Percentiles rank a stretch among this genome's conserved stretches.
Conservation (phyloP, 345 rosid species). For the Melaleuca alternifolia region DNA sequence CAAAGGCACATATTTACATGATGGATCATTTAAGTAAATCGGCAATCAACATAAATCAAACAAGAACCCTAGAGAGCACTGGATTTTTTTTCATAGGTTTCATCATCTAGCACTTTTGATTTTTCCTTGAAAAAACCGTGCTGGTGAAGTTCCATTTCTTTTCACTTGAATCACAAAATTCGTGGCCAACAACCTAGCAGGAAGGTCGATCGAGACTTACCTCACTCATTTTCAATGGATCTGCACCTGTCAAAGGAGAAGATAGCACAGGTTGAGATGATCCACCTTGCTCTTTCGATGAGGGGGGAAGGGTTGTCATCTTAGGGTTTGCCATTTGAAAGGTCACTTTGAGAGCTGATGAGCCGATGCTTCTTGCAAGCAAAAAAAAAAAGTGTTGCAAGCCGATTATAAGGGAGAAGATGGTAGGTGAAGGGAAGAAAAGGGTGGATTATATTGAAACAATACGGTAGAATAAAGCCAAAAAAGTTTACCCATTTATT, state of each 20-base stretch:
- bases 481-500: background rate
- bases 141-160: background rate
- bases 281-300: background rate
- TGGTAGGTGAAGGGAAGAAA: background rate
- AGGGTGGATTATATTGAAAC: background rate
- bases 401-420: background rate
- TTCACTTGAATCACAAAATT: background rate
- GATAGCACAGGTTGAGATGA: background rate
- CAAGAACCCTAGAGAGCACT: background rate
- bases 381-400: background rate
- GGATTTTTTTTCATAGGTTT: background rate
- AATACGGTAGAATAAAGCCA: background rate
- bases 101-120: background rate
- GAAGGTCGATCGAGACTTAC: background rate
- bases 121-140: background rate
- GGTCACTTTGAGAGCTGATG: background rate
- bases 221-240: background rate
- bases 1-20: background rate
- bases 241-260: background rate
- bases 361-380: background rate
- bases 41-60: background rate
- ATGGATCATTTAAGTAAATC: background rate
- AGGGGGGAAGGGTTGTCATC: background rate
- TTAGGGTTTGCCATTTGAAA: background rate
- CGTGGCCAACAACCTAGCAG: background rate